Percentiles rank a stretch among this genome's conserved stretches.
Evolutionary conservation across 345 rosid species (phyloP).

Genomic region (Brassica cretica): DNA sequence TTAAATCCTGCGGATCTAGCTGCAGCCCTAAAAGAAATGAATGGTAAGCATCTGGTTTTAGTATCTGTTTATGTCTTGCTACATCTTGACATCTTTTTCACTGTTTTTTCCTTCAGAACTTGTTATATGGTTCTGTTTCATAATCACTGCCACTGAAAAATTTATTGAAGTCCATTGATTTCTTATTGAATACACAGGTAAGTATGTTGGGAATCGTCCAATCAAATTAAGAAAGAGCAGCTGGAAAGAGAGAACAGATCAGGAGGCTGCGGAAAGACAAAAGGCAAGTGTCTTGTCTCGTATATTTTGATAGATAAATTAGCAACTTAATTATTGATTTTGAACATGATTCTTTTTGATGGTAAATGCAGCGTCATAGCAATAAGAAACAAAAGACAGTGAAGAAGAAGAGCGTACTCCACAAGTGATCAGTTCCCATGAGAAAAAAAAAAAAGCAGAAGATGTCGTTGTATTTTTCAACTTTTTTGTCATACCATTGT

Average conservation of each 20-base stretch:
- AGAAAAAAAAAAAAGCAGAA: neutral
- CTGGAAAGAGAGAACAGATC: conserved; percentile 92
- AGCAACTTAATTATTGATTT: neutral
- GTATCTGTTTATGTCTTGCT: conserved; percentile 10
- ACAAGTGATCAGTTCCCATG: conserved; percentile 48
- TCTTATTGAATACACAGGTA: conserved; percentile 53
- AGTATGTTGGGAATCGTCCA: conserved; percentile 96
- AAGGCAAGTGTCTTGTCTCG: conserved; percentile 49
- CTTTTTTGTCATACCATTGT: neutral
- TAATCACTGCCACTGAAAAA: neutral
- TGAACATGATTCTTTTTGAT: neutral
- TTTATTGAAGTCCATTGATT: neutral
- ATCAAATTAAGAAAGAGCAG: conserved; percentile 94
- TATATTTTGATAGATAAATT: neutral
- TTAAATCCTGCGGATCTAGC: conserved; percentile 83
- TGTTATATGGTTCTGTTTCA: conserved; percentile 7
- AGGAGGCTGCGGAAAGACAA: conserved; percentile 66
- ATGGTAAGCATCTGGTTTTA: conserved; percentile 50
- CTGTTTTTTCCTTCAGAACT: neutral
- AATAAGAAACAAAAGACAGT: conserved; percentile 70
- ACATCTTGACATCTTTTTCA: neutral
- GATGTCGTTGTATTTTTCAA: neutral
- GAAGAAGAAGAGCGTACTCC: conserved; percentile 85
- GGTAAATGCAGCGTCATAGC: conserved; percentile 46
- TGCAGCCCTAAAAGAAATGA: conserved; percentile 92